These are phyloP conservation scores for Tuber calosporum DNA, from an alignment of 495 filamentous ascomycete species.

Conservation along the genomic window DNA sequence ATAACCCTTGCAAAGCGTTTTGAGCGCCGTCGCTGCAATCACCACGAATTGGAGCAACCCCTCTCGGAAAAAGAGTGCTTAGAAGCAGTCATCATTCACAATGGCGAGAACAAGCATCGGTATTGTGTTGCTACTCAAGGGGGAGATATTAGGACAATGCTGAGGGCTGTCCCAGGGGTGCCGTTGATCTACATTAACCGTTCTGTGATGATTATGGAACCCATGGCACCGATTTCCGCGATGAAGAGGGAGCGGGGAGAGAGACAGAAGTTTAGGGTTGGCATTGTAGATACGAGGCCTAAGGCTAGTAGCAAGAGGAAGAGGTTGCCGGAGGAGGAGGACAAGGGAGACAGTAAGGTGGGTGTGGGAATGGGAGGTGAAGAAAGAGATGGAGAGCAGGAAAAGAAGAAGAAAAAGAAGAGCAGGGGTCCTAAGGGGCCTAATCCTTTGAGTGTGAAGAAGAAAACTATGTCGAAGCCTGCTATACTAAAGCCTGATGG, in stretches of 20 bases:
- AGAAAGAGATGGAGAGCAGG: conserved; percentile 34
- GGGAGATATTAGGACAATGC: conserved; percentile 49
- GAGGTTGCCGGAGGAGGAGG: conserved; percentile 49
- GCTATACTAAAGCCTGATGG: conserved; percentile 27
- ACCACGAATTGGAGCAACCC: conserved; percentile 71
- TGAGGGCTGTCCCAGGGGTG: conserved; percentile 61
- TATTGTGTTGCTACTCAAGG: conserved; percentile 81
- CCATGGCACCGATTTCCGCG: conserved; percentile 62
- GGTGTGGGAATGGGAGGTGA: conserved; percentile 38
- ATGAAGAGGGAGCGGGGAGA: conserved; percentile 61
- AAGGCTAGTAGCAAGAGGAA: conserved; percentile 49
- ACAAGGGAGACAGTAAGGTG: conserved; percentile 32
- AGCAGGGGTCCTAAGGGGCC: conserved; percentile 67
- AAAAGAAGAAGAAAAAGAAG: conserved; percentile 57
- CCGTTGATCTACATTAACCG: conserved; percentile 76
- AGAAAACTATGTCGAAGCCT: conserved; percentile 43
- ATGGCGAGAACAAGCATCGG: conserved; percentile 72
- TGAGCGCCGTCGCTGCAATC: conserved; percentile 81
- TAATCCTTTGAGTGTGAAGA: conserved; percentile 86
- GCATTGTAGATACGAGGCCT: conserved; percentile 54
- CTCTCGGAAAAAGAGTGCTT: conserved; percentile 73
- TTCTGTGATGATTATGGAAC: conserved; percentile 85
- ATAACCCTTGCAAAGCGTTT: conserved; percentile 65
- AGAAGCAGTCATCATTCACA: conserved; percentile 60
- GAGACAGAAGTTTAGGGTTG: conserved; percentile 65